phyloP scores from a whole-genome alignment of 768 basidiomycete genomes.

The Rhodotorula paludigena region DNA sequence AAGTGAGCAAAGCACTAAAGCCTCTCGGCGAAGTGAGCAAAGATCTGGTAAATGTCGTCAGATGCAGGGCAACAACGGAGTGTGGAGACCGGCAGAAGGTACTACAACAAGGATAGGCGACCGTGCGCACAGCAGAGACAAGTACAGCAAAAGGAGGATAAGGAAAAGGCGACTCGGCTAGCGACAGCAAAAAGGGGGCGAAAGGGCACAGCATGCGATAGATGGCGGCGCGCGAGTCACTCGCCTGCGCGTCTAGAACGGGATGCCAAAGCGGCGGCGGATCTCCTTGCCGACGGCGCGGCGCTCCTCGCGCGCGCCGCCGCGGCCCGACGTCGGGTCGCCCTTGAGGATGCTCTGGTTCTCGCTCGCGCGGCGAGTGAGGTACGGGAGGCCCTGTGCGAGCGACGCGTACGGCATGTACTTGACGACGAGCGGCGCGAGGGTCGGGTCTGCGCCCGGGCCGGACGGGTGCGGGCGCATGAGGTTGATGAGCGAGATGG shows the following conservation, averaged over 20 bases:
- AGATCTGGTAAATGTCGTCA: too few relatives aligned
- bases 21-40: too few relatives aligned
- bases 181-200: background rate
- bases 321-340: conserved; percentile 29
- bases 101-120: background rate
- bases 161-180: too few relatives aligned
- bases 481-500: conserved; percentile 28
- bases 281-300: conserved; percentile 40
- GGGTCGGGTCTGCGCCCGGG: background rate
- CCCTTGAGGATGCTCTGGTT: conserved; percentile 38
- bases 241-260: conserved; percentile 17
- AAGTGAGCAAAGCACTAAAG: too few relatives aligned
- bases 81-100: background rate
- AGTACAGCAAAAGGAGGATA: background rate
- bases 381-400: conserved; percentile 42
- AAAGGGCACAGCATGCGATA: too few relatives aligned
- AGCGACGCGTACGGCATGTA: conserved; percentile 43
- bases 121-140: too few relatives aligned
- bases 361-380: conserved; percentile 40
- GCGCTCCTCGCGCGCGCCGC: conserved; percentile 33
- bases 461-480: conserved; percentile 8
- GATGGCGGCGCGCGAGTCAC: too few relatives aligned
- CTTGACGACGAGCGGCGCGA: conserved; percentile 39
- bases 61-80: too few relatives aligned
- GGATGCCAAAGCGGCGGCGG: conserved; percentile 12